phyloP scores from a whole-genome alignment of 2,329 filamentous ascomycete genomes.

The Hysterium pulicare region DNA sequence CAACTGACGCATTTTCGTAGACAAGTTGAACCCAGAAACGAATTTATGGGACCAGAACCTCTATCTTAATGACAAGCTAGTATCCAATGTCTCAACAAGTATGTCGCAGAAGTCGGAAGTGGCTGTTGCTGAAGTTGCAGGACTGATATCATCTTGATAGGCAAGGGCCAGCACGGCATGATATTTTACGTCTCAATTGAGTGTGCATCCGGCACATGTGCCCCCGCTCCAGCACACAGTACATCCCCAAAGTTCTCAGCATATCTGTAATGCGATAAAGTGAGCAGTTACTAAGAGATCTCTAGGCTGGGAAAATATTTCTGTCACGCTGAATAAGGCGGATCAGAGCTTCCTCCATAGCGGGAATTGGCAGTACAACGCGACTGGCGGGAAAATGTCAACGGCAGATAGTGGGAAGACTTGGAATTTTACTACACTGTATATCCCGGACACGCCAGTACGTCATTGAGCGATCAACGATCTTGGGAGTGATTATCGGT shows the following conservation, averaged over 20 bases:
- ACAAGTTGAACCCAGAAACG: slow-evolving; percentile 18
- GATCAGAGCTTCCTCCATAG: slow-evolving; percentile 13
- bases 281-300: not conserved
- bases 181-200: slow-evolving; percentile 23
- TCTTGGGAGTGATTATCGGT: too few species aligned
- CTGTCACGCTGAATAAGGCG: slow-evolving; percentile 12
- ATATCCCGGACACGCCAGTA: slow-evolving; percentile 2
- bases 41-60: slow-evolving; percentile 23
- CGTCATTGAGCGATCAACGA: not conserved
- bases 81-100: slow-evolving; percentile 20
- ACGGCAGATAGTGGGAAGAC: slow-evolving; percentile 19
- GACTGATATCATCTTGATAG: slow-evolving; percentile 10
- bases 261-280: not conserved
- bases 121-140: not conserved
- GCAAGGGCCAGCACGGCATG: slow-evolving; percentile 19
- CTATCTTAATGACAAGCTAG: slow-evolving; percentile 19
- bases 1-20: slow-evolving; percentile 6
- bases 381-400: slow-evolving; percentile 15
- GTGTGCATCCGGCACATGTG: slow-evolving; percentile 16
- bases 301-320: slow-evolving; percentile 17
- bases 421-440: slow-evolving; percentile 14
- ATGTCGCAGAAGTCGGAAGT: slow-evolving; percentile 1
- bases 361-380: slow-evolving; percentile 13
- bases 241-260: slow-evolving; percentile 5
- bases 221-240: slow-evolving; percentile 19